These are phyloP conservation scores for Phytophthora pisi DNA, from an alignment of 352 stramenopile genomes.

Conservation along the genomic window DNA sequence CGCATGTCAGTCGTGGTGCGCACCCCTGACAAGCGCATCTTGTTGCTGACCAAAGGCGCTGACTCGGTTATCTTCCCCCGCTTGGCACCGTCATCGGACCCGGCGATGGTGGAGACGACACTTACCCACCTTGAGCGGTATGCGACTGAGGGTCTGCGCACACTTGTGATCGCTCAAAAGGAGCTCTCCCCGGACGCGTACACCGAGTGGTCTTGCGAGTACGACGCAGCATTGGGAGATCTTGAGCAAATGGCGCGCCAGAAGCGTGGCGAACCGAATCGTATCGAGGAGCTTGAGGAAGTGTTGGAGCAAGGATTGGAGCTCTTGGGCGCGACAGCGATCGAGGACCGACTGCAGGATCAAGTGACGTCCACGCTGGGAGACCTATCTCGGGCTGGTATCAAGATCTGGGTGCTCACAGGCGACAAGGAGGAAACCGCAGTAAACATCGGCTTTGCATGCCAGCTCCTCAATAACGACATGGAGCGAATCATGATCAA, in stretches of 20 bases:
- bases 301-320: constrained; percentile 74
- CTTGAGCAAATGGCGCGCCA: constrained; percentile 70
- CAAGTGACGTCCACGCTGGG: constrained; percentile 78
- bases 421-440: constrained; percentile 95
- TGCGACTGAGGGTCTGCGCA: constrained; percentile 86
- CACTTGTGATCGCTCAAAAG: constrained; percentile 89
- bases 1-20: constrained; percentile 98
- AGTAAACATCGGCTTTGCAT: constrained; percentile 97
- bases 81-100: constrained; percentile 28
- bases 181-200: constrained; percentile 72
- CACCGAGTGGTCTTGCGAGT: constrained; percentile 73
- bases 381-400: constrained; percentile 69
- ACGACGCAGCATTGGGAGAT: constrained; percentile 75
- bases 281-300: constrained; percentile 86
- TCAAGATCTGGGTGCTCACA: constrained; percentile 90
- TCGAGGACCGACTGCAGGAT: constrained; percentile 85
- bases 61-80: constrained; percentile 85
- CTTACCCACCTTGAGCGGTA: constrained; percentile 86
- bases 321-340: constrained; percentile 78
- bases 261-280: constrained; percentile 62
- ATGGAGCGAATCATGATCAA: constrained; percentile 93
- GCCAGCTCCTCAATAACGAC: constrained; percentile 95
- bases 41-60: constrained; percentile 85
- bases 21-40: constrained; percentile 61
- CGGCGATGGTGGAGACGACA: constrained; percentile 57